phyloP scores from a whole-genome alignment of 257 asterid genomes.

The Galeopsis tetrahit region DNA sequence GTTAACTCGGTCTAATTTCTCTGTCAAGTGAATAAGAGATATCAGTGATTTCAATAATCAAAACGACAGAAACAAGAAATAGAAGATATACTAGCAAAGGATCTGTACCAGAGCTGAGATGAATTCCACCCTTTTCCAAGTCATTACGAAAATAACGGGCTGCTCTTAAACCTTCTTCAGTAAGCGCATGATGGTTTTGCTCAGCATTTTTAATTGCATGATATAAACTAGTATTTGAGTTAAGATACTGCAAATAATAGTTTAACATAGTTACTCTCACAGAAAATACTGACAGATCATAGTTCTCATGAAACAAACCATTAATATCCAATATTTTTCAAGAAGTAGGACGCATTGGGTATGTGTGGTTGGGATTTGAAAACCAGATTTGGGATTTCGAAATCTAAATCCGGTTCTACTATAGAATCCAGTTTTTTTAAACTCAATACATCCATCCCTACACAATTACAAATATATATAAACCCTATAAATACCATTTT shows the following conservation, averaged over 20 bases:
- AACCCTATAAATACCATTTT: no score
- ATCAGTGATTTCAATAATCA: conserved; percentile 23
- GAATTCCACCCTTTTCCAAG: conserved; percentile 98
- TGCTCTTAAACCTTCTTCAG: conserved; percentile 80
- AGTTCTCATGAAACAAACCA: conserved; percentile 5
- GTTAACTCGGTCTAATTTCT: conserved; percentile 69
- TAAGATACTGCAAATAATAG: conserved; percentile 67
- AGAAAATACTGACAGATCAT: conserved; percentile 5
- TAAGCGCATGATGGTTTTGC: conserved; percentile 65
- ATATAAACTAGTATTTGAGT: conserved; percentile 75
- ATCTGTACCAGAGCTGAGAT: conserved; percentile 73
- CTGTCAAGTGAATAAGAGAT: conserved; percentile 52
- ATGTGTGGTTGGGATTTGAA: no score
- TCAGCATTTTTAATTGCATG: conserved; percentile 81
- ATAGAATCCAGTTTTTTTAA: no score
- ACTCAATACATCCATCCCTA: no score
- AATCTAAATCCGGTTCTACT: no score
- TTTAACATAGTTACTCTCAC: conserved; percentile 18
- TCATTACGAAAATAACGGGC: conserved; percentile 73
- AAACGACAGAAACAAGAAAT: conserved; percentile 18
- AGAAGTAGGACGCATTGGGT: background rate
- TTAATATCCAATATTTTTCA: conserved; percentile 3
- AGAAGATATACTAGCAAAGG: conserved; percentile 26
- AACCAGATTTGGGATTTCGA: no score
- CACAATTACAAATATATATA: no score